Evolutionary conservation across 2,329 filamentous ascomycete species (phyloP).

Genomic region (Cladosporium colombiae): DNA sequence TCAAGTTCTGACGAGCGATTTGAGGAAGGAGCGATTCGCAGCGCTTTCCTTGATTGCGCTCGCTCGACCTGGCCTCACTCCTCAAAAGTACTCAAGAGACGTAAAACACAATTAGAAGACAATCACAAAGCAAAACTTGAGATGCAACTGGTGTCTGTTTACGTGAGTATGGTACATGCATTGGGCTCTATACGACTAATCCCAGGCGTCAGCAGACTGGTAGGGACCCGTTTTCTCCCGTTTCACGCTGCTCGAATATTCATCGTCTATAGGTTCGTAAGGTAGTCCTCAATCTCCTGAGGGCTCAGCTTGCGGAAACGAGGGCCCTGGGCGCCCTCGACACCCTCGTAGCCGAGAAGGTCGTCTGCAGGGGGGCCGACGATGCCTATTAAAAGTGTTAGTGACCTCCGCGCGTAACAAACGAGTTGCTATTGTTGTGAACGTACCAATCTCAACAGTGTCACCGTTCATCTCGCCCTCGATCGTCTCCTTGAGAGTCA

Average conservation of each 20-base stretch:
- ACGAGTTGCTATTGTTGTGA: constrained; percentile 23
- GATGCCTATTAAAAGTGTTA: constrained; percentile 64
- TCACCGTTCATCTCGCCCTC: constrained; percentile 99
- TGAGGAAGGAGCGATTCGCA: background rate
- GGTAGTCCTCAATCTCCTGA: constrained; percentile 98
- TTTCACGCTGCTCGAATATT: constrained; percentile 10
- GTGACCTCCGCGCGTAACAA: background rate
- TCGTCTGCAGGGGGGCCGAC: constrained; percentile 93
- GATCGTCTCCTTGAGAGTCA: constrained; percentile 98
- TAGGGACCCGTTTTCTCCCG: background rate
- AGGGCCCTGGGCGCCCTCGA: constrained; percentile 79
- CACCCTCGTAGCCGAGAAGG: constrained; percentile 85
- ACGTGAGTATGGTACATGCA: constrained; percentile 18
- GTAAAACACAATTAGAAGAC: background rate
- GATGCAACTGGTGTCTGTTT: constrained; percentile 11
- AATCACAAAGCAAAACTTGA: background rate
- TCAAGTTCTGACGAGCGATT: background rate
- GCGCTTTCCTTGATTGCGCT: background rate
- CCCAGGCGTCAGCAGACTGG: background rate
- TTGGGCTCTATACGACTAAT: constrained; percentile 4
- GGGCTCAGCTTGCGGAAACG: constrained; percentile 93
- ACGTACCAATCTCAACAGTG: constrained; percentile 92
- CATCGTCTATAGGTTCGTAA: constrained; percentile 73
- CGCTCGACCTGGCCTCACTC: background rate
- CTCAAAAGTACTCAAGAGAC: background rate